Base-by-base conservation (phyloP, 352 stramenopile genomes). In the Phytophthora cryptogea region DNA sequence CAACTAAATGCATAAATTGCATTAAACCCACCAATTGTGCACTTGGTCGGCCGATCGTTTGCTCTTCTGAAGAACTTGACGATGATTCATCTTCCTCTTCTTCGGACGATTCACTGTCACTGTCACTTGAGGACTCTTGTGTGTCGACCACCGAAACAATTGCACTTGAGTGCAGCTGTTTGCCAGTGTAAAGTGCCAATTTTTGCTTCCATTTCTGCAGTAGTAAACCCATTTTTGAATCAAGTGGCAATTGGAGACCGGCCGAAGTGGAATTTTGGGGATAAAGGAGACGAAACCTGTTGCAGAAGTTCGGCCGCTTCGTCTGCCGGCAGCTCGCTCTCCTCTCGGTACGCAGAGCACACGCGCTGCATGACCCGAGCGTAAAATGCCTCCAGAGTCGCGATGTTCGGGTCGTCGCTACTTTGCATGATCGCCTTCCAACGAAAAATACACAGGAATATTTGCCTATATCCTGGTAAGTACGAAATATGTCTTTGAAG, bases 341-440 rank as follows among this genome's bases (percentile, higher is more conserved):
- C 20, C 49, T 80, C 42, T n/a, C 43, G 53, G 39, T 86, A 86
- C 7, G 62, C 61, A 40, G 55, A 49, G 45, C 78, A 88, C 40
- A 88, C 78, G 40, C 80, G 78, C n/a, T 60, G 56, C 40, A 90
- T 83, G 13, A 88, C 72, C 36, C 78, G 78, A 49, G 70, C 48
- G 54, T 90, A 90, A 51, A 90, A 83, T 23, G 66, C 76, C 30
- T 72, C 66, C 7, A 88, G 30, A 13, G 44, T 63, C 45, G 68
- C 70, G 14, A 70, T 50, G 7, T 61, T 30, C 14, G 17, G 33
- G 35, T 59, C 41, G 8, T 35, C 43, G 3, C 2, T 45, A 31
- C 26, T 16, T 23, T 39, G 40, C 41, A 46, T 46, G 16, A 14
- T 50, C 35, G 10, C 36, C 35, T 42, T 10, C 47, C 48, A 14